Evolutionary conservation across 768 basidiomycete genomes (phyloP).

Genomic region (Dioszegia hungarica): DNA sequence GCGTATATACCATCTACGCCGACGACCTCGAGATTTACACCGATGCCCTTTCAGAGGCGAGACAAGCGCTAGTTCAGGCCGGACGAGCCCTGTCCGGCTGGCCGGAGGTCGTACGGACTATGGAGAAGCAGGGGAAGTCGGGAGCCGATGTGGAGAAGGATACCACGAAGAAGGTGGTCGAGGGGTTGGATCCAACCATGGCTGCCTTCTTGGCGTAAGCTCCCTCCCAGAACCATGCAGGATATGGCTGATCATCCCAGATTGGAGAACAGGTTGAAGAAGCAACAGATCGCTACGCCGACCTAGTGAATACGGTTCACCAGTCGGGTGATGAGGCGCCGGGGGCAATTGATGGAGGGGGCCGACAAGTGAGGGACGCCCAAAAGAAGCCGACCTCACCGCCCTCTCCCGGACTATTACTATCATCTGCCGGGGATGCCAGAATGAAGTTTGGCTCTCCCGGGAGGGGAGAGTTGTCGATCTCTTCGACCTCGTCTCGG

Average conservation of each 20-base stretch:
- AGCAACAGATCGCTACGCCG: constrained; percentile 15
- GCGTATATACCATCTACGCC: constrained; percentile 82
- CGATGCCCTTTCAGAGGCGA: constrained; percentile 55
- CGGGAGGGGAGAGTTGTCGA: too few relatives aligned
- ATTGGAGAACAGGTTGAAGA: constrained; percentile 38
- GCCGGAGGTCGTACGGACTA: constrained; percentile 57
- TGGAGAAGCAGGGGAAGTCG: constrained; percentile 8
- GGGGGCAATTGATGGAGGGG: too few relatives aligned
- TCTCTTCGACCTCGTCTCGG: too few relatives aligned
- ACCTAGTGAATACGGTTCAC: too few relatives aligned
- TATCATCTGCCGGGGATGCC: too few relatives aligned
- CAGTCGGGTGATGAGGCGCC: too few relatives aligned
- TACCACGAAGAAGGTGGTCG: constrained; percentile 32
- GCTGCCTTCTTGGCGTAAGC: constrained; percentile 63
- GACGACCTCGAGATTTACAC: constrained; percentile 65
- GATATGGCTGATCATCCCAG: constrained; percentile 8
- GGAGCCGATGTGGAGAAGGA: constrained; percentile 8
- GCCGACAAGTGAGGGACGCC: too few relatives aligned
- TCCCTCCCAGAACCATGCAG: not conserved
- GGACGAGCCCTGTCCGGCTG: constrained; percentile 61
- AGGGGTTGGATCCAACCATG: constrained; percentile 50
- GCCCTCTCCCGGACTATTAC: too few relatives aligned
- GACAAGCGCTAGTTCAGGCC: constrained; percentile 54
- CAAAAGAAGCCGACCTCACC: too few relatives aligned
- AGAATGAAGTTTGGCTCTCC: too few relatives aligned